Conservation (phyloP, 2,329 filamentous ascomycete genomes). For the Diaporthe destruens region DNA sequence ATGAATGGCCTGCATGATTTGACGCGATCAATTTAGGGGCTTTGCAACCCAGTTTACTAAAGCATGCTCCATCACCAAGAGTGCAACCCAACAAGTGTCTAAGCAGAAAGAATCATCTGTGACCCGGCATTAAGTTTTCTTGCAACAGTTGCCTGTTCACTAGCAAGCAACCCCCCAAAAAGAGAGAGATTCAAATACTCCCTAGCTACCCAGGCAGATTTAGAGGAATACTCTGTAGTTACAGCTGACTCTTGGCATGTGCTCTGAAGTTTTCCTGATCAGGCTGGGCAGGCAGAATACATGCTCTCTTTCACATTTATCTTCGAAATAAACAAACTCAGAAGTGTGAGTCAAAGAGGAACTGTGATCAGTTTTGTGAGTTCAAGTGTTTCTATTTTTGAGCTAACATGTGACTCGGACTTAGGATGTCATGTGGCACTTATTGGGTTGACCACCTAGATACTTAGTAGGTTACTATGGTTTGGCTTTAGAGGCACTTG, state of each 20-base stretch:
- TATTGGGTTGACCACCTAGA: fast-evolving
- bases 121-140: too few relatives aligned
- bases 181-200: neutral
- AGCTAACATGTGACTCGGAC: neutral
- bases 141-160: neutral
- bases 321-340: neutral
- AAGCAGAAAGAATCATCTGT: neutral
- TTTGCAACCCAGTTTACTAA: neutral
- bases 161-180: too few relatives aligned
- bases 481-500: neutral
- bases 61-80: neutral
- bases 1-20: neutral
- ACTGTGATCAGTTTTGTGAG: neutral
- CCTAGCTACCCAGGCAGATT: neutral
- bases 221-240: neutral
- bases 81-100: neutral
- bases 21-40: neutral
- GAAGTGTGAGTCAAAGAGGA: neutral
- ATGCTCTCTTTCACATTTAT: neutral
- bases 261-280: too few relatives aligned
- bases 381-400: too few relatives aligned
- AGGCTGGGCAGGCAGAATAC: too few relatives aligned
- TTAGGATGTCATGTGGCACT: neutral
- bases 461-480: neutral
- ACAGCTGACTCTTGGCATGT: too few relatives aligned